Conservation (phyloP, 1,139 yeast genomes). For the Barnettozyma hawaiiensis region DNA sequence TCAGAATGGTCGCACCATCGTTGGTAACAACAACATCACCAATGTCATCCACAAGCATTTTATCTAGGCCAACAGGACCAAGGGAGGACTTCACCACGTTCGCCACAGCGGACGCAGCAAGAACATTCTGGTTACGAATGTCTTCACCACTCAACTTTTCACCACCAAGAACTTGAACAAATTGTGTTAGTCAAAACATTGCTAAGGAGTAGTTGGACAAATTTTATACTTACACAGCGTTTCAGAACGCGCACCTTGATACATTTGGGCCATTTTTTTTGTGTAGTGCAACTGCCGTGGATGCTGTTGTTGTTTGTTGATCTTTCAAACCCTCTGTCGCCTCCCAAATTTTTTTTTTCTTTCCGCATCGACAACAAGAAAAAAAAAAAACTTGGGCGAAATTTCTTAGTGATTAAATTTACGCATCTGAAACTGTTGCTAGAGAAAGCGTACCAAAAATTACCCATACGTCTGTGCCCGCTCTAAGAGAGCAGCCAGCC, state of each 20-base stretch:
- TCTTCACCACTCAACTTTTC: constrained; percentile 96
- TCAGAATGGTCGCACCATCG: constrained; percentile 95
- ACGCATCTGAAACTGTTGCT: background rate
- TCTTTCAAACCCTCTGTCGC: no score
- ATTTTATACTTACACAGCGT: constrained; percentile 51
- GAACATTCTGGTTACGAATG: constrained; percentile 89
- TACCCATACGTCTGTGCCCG: background rate
- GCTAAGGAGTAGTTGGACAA: no score
- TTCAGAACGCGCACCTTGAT: constrained; percentile 75
- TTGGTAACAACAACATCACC: constrained; percentile 99
- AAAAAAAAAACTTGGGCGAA: constrained; percentile 8
- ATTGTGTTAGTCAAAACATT: constrained; percentile 10
- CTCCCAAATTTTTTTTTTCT: constrained; percentile 5
- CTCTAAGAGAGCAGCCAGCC: background rate
- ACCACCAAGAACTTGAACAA: constrained; percentile 75
- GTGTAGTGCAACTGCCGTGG: background rate
- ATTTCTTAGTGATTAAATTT: constrained; percentile 9
- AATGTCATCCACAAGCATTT: constrained; percentile 97
- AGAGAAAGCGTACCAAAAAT: background rate
- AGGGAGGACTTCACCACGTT: constrained; percentile 94
- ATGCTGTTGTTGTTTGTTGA: no score
- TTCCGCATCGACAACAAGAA: no score
- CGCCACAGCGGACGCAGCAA: constrained; percentile 95
- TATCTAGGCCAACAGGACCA: constrained; percentile 98
- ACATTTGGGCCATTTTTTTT: constrained; percentile 53